phyloP scores from a whole-genome alignment of 495 filamentous ascomycete genomes.

The Cudoniella acicularis region DNA sequence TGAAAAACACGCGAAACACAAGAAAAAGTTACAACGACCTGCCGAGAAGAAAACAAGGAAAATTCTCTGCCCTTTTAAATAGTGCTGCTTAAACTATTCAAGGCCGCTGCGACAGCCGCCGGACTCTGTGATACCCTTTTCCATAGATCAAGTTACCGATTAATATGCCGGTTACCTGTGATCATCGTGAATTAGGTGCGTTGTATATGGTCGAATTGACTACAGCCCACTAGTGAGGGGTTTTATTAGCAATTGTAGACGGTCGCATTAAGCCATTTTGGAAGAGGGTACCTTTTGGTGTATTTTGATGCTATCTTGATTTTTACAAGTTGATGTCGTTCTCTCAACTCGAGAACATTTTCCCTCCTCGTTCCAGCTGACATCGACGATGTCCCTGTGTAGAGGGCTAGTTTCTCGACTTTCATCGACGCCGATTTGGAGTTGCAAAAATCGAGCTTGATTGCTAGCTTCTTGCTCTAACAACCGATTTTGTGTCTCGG shows the following conservation, averaged over 20 bases:
- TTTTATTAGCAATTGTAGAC: neutral
- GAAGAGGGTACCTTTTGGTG: neutral
- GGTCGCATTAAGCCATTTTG: neutral
- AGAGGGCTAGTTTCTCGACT: neutral
- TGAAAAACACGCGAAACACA: too few relatives aligned
- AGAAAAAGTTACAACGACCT: neutral
- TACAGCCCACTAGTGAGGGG: neutral
- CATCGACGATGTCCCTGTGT: neutral
- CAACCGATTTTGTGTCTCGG: too few relatives aligned
- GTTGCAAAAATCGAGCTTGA: neutral
- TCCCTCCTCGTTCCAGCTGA: neutral
- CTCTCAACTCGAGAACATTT: neutral
- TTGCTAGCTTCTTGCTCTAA: neutral
- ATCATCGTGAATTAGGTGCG: neutral
- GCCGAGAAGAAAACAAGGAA: neutral
- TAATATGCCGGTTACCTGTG: neutral
- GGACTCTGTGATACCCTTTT: neutral
- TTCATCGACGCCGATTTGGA: neutral
- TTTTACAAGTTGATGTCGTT: neutral
- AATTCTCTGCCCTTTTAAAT: neutral
- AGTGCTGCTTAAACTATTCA: too few relatives aligned
- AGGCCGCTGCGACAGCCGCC: too few relatives aligned
- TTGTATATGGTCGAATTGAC: neutral
- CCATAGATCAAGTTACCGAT: neutral
- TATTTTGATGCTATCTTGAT: neutral